Conservation (phyloP, 2,329 filamentous ascomycete genomes). For the Thelonectria olida region DNA sequence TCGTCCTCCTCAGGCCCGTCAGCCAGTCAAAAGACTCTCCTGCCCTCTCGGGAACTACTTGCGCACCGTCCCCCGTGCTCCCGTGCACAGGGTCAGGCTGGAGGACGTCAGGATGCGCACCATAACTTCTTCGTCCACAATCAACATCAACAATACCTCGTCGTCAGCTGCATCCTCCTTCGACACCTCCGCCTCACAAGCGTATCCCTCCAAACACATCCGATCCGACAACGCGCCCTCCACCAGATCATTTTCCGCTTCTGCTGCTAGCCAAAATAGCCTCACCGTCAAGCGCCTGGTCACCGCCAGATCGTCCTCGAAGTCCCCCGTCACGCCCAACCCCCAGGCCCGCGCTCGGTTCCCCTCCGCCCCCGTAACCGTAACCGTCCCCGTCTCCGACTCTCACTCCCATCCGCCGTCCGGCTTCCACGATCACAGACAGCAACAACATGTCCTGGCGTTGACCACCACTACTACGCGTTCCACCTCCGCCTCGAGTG, state of each 20-base stretch:
- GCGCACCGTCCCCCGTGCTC: constrained; percentile 14
- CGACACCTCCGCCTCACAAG: constrained; percentile 29
- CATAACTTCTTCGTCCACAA: constrained; percentile 31
- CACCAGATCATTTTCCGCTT: constrained; percentile 16
- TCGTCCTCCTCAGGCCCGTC: constrained; percentile 20
- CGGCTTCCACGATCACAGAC: constrained; percentile 32
- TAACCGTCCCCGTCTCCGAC: constrained; percentile 26
- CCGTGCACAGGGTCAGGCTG: constrained; percentile 25
- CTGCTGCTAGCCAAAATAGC: constrained; percentile 8
- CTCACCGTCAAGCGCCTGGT: constrained; percentile 26
- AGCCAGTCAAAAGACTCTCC: constrained; percentile 34
- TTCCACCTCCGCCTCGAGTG: constrained; percentile 37
- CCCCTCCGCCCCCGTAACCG: constrained; percentile 33
- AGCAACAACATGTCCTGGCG: constrained; percentile 43
- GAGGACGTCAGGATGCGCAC: constrained; percentile 40
- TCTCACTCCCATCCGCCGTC: constrained; percentile 29
- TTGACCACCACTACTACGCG: constrained; percentile 42
- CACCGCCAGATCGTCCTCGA: constrained; percentile 29
- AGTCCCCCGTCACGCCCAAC: constrained; percentile 15
- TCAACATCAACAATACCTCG: constrained; percentile 35
- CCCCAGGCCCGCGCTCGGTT: constrained; percentile 32
- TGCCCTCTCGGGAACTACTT: constrained; percentile 13
- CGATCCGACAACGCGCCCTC: constrained; percentile 19
- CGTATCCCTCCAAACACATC: constrained; percentile 21
- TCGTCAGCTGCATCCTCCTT: constrained; percentile 33